These are phyloP conservation scores for Nitzschia sp. DNA, from an alignment of 108 stramenopile species.

Conservation along the genomic window DNA sequence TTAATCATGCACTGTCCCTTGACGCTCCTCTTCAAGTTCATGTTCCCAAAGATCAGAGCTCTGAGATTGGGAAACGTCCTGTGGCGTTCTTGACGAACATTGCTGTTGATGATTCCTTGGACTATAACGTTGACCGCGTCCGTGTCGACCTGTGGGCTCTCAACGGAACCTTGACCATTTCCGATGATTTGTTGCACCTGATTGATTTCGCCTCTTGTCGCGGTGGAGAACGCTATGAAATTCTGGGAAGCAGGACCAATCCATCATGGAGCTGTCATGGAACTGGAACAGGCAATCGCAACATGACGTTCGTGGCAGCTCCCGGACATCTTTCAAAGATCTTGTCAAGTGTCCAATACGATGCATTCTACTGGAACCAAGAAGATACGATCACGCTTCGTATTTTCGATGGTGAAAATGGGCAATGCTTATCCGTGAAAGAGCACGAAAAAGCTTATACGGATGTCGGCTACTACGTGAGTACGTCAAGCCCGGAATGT, in stretches of 20 bases:
- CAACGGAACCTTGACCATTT: constrained; percentile 26
- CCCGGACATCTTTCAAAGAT: constrained; percentile 24
- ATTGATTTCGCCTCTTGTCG: constrained; percentile 11
- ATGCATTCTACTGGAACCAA: constrained; percentile 33
- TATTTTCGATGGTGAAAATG: constrained; percentile 29
- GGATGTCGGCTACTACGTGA: neutral
- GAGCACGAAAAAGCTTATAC: constrained; percentile 8
- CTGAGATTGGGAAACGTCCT: constrained; percentile 11
- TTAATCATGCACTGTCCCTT: constrained; percentile 29
- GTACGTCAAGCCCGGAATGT: constrained; percentile 21
- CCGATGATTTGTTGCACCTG: constrained; percentile 1
- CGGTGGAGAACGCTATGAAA: neutral
- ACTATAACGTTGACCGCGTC: constrained; percentile 32
- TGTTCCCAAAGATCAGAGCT: constrained; percentile 5
- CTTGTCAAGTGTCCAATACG: constrained; percentile 23
- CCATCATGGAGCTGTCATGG: constrained; percentile 28
- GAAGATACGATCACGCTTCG: constrained; percentile 18
- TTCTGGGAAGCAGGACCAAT: neutral
- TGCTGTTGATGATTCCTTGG: constrained; percentile 8
- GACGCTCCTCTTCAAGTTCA: neutral
- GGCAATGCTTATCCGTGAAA: constrained; percentile 14
- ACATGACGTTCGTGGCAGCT: constrained; percentile 36
- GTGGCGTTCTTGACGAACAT: constrained; percentile 5
- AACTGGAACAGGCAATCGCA: constrained; percentile 16
- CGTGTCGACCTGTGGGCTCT: constrained; percentile 30